A percentile compares a stretch with the other conserved stretches of the same genome.
Conservation (phyloP, 257 asterid species). For the Solanum rostratum region DNA sequence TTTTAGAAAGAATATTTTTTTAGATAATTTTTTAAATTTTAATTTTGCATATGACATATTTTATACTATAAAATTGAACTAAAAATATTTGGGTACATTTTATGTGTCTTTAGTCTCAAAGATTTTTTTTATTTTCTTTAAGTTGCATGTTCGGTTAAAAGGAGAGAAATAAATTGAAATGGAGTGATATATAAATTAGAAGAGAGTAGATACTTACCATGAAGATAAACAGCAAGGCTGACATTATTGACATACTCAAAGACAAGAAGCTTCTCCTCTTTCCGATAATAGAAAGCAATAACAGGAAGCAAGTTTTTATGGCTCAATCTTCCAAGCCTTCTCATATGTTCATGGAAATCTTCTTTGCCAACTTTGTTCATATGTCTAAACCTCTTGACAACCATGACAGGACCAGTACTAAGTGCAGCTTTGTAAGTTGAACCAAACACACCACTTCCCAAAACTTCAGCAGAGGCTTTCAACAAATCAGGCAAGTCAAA, state of each 20-base stretch:
- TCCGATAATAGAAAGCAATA: slow-evolving; percentile 71
- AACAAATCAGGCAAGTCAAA: slow-evolving; percentile 81
- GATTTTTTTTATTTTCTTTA: neutral
- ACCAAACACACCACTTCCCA: slow-evolving; percentile 77
- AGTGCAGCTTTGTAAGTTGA: slow-evolving; percentile 75
- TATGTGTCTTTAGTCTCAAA: neutral
- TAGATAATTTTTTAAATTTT: neutral
- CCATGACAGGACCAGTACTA: slow-evolving; percentile 31
- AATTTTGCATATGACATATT: neutral
- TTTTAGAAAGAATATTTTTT: neutral
- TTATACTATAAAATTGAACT: neutral
- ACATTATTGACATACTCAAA: slow-evolving; percentile 36
- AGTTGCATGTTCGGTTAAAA: neutral
- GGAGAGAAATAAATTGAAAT: neutral
- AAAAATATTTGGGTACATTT: neutral
- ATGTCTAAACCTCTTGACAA: slow-evolving; percentile 72
- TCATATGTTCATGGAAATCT: slow-evolving; percentile 88
- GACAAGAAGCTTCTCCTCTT: slow-evolving; percentile 87
- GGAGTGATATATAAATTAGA: neutral
- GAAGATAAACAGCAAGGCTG: slow-evolving; percentile 79
- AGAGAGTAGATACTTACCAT: slow-evolving; percentile 28
- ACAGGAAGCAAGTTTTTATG: slow-evolving; percentile 63
- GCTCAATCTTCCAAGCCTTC: slow-evolving; percentile 61
- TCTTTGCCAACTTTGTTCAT: slow-evolving; percentile 66
- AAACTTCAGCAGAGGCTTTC: slow-evolving; percentile 82